Percentiles rank a stretch among this genome's conserved stretches.
phyloP scores from a whole-genome alignment of 345 rosid species.

The Eucalyptus victrix region DNA sequence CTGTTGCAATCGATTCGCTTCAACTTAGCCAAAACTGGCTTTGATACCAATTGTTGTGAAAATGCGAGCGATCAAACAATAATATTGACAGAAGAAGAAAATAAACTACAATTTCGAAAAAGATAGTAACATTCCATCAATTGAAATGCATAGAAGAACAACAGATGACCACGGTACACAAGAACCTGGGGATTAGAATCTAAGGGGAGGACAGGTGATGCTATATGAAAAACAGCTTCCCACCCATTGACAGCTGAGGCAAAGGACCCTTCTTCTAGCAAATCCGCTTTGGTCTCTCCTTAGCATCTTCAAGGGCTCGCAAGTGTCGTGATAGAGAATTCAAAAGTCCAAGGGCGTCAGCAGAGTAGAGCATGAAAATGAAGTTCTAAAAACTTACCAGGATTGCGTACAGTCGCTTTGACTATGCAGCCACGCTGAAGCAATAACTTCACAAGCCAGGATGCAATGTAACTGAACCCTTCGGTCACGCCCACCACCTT shows the following conservation, averaged over 20 bases:
- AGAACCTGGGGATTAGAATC: neutral
- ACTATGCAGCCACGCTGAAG: conserved; percentile 29
- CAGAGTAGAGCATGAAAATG: neutral
- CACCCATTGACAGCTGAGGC: no score
- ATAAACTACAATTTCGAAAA: neutral
- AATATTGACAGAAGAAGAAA: no score
- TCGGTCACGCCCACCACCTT: conserved; percentile 10
- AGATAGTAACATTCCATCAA: neutral
- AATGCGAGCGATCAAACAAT: no score
- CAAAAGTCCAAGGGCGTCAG: no score
- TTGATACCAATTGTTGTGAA: no score
- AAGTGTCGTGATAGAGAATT: no score
- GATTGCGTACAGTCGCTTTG: conserved; percentile 22
- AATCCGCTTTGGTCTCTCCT: no score
- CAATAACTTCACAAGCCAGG: conserved; percentile 26
- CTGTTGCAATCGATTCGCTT: no score
- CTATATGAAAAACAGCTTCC: no score
- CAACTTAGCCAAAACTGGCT: no score
- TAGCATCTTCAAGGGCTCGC: no score
- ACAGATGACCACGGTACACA: neutral
- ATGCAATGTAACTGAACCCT: conserved; percentile 27
- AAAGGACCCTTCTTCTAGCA: no score
- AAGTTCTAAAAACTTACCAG: neutral
- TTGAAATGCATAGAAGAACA: neutral
- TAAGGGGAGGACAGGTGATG: neutral